phyloP scores from a whole-genome alignment of 2,329 filamentous ascomycete species.

The Fusarium hainanense region DNA sequence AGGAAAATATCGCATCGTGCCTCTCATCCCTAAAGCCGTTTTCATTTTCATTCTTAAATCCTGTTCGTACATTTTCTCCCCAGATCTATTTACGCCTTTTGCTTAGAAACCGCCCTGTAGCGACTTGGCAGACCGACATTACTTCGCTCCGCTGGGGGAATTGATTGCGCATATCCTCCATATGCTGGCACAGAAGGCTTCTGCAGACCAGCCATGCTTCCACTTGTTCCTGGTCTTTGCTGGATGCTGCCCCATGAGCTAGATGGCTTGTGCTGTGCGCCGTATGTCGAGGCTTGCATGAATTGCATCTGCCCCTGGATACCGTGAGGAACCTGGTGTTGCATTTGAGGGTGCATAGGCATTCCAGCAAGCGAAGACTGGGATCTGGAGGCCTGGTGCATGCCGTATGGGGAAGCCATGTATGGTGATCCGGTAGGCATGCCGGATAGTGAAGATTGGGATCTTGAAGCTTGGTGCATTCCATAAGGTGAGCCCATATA shows the following conservation, averaged over 20 bases:
- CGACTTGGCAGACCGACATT: slow-evolving; percentile 27
- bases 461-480: slow-evolving; percentile 8
- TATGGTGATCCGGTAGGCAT: background rate
- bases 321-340: slow-evolving; percentile 12
- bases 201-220: background rate
- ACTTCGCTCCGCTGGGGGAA: slow-evolving; percentile 24
- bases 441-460: background rate
- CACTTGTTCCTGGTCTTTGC: background rate
- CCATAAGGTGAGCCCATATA: slow-evolving; percentile 21
- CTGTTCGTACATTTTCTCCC: background rate
- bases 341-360: slow-evolving; percentile 11
- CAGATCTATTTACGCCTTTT: background rate
- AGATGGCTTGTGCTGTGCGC: background rate
- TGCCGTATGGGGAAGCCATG: slow-evolving; percentile 16
- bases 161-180: slow-evolving; percentile 19
- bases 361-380: background rate
- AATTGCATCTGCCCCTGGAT: slow-evolving; percentile 25
- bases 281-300: background rate
- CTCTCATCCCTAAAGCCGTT: background rate
- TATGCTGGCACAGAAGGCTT: slow-evolving; percentile 19
- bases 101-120: slow-evolving; percentile 22
- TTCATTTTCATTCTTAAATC: background rate
- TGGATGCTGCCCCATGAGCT: slow-evolving; percentile 2
- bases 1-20: background rate
- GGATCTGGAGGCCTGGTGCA: slow-evolving; percentile 8